phyloP scores from a whole-genome alignment of 2,329 filamentous ascomycete species.

The Fusarium torreyae region DNA sequence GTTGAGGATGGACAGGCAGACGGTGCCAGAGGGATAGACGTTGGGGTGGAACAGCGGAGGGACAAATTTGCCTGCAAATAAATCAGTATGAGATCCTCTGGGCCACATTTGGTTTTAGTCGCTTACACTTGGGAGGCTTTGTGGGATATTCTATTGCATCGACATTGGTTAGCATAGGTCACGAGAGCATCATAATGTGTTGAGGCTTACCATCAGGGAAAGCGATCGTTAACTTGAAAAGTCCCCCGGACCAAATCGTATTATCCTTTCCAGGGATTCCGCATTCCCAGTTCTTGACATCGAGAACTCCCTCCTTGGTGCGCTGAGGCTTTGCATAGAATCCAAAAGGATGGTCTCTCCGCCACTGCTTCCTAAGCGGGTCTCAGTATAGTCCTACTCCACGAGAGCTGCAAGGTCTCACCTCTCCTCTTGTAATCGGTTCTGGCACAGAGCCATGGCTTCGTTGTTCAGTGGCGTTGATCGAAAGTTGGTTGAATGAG shows the following conservation, averaged over 20 bases:
- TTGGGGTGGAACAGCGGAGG: constrained; percentile 98
- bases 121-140: constrained; percentile 97
- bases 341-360: constrained; percentile 95
- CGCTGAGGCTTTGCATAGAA: constrained; percentile 94
- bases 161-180: constrained; percentile 28
- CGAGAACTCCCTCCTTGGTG: constrained; percentile 83
- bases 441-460: constrained; percentile 89
- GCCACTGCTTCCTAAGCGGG: constrained; percentile 87
- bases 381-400: constrained; percentile 39
- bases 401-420: constrained; percentile 58
- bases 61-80: constrained; percentile 85
- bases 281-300: constrained; percentile 97
- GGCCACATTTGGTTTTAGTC: neutral
- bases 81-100: constrained; percentile 29
- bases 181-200: constrained; percentile 1
- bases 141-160: constrained; percentile 87
- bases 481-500: constrained; percentile 14
- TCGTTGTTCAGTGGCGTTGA: constrained; percentile 5
- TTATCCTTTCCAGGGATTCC: constrained; percentile 96
- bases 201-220: constrained; percentile 87
- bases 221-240: constrained; percentile 93
- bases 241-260: constrained; percentile 97
- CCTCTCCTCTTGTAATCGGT: constrained; percentile 90
- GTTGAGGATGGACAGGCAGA: constrained; percentile 96
- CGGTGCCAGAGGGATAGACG: constrained; percentile 97